These are phyloP conservation scores for Salix brachista DNA, from an alignment of 345 rosid genomes.

Conservation along the genomic window DNA sequence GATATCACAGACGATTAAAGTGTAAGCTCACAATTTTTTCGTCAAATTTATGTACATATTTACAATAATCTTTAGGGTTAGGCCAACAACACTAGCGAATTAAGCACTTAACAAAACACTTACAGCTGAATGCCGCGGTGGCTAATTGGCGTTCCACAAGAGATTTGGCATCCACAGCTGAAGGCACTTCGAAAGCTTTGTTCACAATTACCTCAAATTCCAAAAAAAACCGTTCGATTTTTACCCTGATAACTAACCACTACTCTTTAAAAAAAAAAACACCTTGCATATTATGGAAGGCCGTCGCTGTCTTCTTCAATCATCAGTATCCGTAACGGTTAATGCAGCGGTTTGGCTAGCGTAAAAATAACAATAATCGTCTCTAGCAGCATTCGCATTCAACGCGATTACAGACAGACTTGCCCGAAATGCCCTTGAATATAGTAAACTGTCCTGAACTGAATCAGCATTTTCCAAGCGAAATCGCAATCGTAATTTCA, in stretches of 20 bases:
- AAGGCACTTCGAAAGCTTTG: slow-evolving; percentile 58
- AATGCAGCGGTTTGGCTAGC: slow-evolving; percentile 60
- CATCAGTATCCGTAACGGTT: slow-evolving; percentile 47
- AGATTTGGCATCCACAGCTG: slow-evolving; percentile 39
- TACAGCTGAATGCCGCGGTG: slow-evolving; percentile 56
- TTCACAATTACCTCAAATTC: slow-evolving; percentile 59
- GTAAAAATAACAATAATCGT: slow-evolving; percentile 61
- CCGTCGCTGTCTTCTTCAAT: slow-evolving; percentile 51
- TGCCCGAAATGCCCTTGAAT: slow-evolving; percentile 76
- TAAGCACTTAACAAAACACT: slow-evolving; percentile 16
- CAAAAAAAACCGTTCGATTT: neutral
- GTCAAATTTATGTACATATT: neutral
- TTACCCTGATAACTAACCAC: neutral
- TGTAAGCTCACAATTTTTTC: neutral
- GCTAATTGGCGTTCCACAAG: slow-evolving; percentile 81
- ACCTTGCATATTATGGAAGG: slow-evolving; percentile 49
- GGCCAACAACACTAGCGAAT: neutral
- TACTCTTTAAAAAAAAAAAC: neutral
- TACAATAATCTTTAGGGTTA: neutral
- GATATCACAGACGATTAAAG: neutral
- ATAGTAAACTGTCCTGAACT: slow-evolving; percentile 49
- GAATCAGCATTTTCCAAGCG: slow-evolving; percentile 19
- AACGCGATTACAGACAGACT: slow-evolving; percentile 59
- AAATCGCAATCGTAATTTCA: neutral
- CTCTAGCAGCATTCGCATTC: slow-evolving; percentile 59